Percentiles rank a stretch among this genome's conserved stretches.
These are phyloP conservation scores for Rhodotorula sphaerocarpa DNA, from an alignment of 768 basidiomycete genomes.

Conservation along the genomic window DNA sequence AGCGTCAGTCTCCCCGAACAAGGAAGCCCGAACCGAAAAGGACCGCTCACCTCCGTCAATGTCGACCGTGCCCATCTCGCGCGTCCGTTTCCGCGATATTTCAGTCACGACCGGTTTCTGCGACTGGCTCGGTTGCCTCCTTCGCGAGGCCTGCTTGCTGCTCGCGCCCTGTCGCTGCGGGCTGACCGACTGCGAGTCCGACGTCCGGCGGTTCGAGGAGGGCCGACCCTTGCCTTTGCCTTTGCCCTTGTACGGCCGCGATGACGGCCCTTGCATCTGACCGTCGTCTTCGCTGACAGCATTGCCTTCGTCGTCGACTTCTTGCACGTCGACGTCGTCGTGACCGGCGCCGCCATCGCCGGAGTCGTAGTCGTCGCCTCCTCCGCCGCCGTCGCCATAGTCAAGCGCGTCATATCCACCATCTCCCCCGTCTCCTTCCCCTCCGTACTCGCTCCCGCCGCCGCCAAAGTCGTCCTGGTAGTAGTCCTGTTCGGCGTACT, in stretches of 20 bases:
- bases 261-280: slow-evolving; percentile 14
- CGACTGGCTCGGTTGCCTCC: background rate
- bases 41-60: slow-evolving; percentile 37
- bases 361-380: slow-evolving; percentile 2
- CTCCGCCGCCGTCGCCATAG: background rate
- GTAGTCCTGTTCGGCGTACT: background rate
- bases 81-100: slow-evolving; percentile 6
- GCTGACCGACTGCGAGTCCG: slow-evolving; percentile 1
- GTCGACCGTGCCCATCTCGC: slow-evolving; percentile 15
- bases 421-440: slow-evolving; percentile 10
- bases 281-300: slow-evolving; percentile 10
- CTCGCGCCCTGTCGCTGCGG: slow-evolving; percentile 13
- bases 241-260: slow-evolving; percentile 4
- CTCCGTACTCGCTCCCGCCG: background rate
- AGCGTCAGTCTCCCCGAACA: background rate
- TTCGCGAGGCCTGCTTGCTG: slow-evolving; percentile 17
- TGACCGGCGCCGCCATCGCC: background rate
- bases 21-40: no score
- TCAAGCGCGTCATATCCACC: slow-evolving; percentile 13
- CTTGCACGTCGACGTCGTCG: background rate
- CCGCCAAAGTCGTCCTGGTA: slow-evolving; percentile 16
- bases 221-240: background rate
- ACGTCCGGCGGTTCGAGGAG: background rate
- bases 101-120: slow-evolving; percentile 1
- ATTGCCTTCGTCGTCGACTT: slow-evolving; percentile 23